Evolutionary conservation across 2,329 filamentous ascomycete species (phyloP).

Genomic region (Fusarium concolor): DNA sequence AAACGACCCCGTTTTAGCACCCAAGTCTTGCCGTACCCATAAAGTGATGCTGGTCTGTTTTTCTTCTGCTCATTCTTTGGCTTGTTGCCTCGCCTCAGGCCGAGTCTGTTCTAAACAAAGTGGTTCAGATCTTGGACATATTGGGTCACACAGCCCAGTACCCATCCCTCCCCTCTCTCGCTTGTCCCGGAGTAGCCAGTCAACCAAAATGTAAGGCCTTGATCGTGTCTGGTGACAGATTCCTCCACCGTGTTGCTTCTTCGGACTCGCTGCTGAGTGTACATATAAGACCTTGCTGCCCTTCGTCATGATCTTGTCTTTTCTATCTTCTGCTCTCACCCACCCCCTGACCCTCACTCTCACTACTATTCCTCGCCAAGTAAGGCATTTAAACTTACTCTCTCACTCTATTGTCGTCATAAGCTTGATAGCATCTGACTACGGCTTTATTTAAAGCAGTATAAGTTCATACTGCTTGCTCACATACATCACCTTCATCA

Average conservation of each 20-base stretch:
- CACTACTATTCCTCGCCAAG: slow-evolving; percentile 3
- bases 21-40: slow-evolving; percentile 43
- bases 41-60: slow-evolving; percentile 38
- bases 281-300: slow-evolving; percentile 44
- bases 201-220: slow-evolving; percentile 34
- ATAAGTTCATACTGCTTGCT: slow-evolving; percentile 9
- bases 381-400: slow-evolving; percentile 5
- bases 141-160: slow-evolving; percentile 51
- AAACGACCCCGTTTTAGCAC: slow-evolving; percentile 30
- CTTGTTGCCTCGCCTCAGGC: slow-evolving; percentile 49
- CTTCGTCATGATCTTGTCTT: slow-evolving; percentile 28
- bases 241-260: slow-evolving; percentile 44
- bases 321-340: slow-evolving; percentile 18
- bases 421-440: slow-evolving; percentile 9
- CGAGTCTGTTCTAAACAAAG: slow-evolving; percentile 51
- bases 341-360: slow-evolving; percentile 25
- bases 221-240: slow-evolving; percentile 38
- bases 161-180: slow-evolving; percentile 49
- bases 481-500: slow-evolving; percentile 27
- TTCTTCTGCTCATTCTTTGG: slow-evolving; percentile 40
- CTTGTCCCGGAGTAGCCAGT: slow-evolving; percentile 37
- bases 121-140: slow-evolving; percentile 53
- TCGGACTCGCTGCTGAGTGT: slow-evolving; percentile 39
- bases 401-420: slow-evolving; percentile 14
- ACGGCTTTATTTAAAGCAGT: neutral